Base-by-base conservation (phyloP, 2,329 filamentous ascomycete species). In the Fusarium falciforme region DNA sequence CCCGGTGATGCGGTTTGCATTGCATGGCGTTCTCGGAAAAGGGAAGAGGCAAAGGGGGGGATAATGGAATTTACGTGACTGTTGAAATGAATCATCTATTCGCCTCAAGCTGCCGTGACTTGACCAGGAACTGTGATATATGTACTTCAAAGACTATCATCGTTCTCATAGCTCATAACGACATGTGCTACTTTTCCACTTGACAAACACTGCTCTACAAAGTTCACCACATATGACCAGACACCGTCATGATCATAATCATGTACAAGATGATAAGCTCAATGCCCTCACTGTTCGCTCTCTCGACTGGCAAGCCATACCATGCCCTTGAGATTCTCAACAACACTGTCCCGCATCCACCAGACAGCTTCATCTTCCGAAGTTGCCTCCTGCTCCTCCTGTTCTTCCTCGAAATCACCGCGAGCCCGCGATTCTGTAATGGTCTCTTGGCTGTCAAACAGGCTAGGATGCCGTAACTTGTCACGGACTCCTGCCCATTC, bases 271-370 rank as follows among this genome's bases (percentile, higher is more conserved):
- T 38, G 40, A 52, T 14, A 22, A 42, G 12, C 7, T 38, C 35
- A 27, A 38, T 29, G 42, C 44, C 70, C 52, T 70, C 78, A 79
- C 49, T 77, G 67, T 66, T 81, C 79, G 8, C 75, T 80, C 36
- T 82, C 83, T 42, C 83, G 80, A 4, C 84, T 85, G 20, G 84
- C 85, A 64, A 90, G 82, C 85, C 88, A 90, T 1, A 89, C 85
- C 73, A 82, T 85, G 0, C 89, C 88, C 80, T 89, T 90, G 54
- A 91, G 78, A 40, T 83, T 82, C 77, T 90, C 89, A 16, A 91
- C 83, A 7, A 87, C 85, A 42, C 86, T 87, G 61, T 89, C 87
- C 60, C 86, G 80, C 78, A 91, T 82, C 89, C 89, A 91, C 83
- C 89, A 90, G 3, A 83, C 80, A 7, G 78, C 80, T 65, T 83